A percentile compares a stretch with the other conserved stretches of the same genome.
phyloP scores from a whole-genome alignment of 179 eudicot species.

The Corrigiola litoralis region DNA sequence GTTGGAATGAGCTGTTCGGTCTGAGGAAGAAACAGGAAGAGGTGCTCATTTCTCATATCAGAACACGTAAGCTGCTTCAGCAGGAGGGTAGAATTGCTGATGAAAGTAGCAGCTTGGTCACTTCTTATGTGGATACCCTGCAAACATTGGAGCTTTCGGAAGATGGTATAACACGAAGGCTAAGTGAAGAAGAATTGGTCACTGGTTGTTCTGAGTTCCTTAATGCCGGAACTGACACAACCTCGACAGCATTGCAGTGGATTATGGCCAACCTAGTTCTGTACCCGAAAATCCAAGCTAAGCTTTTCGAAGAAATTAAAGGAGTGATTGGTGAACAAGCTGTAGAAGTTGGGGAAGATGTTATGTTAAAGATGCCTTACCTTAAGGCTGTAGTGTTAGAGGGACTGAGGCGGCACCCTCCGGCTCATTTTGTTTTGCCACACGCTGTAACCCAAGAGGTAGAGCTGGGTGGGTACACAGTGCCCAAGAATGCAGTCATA shows the following conservation, averaged over 20 bases:
- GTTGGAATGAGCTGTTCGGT: conserved; percentile 21
- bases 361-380: conserved; percentile 14
- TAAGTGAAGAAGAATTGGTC: conserved; percentile 12
- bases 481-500: conserved; percentile 14
- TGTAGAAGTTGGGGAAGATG: conserved; percentile 14
- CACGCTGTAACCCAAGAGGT: conserved; percentile 18
- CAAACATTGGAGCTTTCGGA: background rate
- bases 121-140: conserved; percentile 16
- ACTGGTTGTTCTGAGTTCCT: conserved; percentile 11
- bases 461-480: conserved; percentile 19
- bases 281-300: conserved; percentile 20
- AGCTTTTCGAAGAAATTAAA: conserved; percentile 17
- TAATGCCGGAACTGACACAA: conserved; percentile 25
- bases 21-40: conserved; percentile 19
- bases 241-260: conserved; percentile 23
- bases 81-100: background rate
- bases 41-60: conserved; percentile 12
- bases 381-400: conserved; percentile 18
- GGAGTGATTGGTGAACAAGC: conserved; percentile 9
- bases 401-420: conserved; percentile 24
- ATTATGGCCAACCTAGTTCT: conserved; percentile 27
- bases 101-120: background rate
- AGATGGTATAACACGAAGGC: conserved; percentile 1
- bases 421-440: conserved; percentile 22
- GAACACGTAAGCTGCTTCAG: background rate